Evolutionary conservation across 352 stramenopile genomes (phyloP).

Genomic region (Pythium apleroticum): DNA sequence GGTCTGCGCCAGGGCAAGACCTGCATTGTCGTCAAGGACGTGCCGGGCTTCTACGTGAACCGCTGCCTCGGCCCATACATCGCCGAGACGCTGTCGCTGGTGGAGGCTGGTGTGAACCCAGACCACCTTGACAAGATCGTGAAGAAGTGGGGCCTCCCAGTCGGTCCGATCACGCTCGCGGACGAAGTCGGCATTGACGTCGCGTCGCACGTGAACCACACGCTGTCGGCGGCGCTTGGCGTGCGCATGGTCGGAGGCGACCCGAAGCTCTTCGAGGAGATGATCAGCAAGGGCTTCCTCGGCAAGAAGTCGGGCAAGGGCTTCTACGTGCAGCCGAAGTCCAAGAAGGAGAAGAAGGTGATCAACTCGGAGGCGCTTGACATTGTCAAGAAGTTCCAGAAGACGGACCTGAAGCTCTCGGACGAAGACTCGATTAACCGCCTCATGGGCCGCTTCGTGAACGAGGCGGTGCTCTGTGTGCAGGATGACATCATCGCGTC

Average conservation of each 20-base stretch:
- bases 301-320: slow-evolving; percentile 97
- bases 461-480: slow-evolving; percentile 97
- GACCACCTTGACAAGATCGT: slow-evolving; percentile 95
- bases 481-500: slow-evolving; percentile 97
- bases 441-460: slow-evolving; percentile 95
- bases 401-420: slow-evolving; percentile 72
- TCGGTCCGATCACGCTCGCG: slow-evolving; percentile 96
- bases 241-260: slow-evolving; percentile 93
- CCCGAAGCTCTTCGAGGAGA: slow-evolving; percentile 91
- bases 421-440: slow-evolving; percentile 92
- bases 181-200: slow-evolving; percentile 99
- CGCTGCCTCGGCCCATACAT: slow-evolving; percentile 96
- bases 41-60: slow-evolving; percentile 99
- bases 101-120: slow-evolving; percentile 90
- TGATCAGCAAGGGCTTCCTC: slow-evolving; percentile 95
- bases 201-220: slow-evolving; percentile 92
- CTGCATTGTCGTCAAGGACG: slow-evolving; percentile 98
- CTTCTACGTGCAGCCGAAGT: slow-evolving; percentile 96
- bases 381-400: slow-evolving; percentile 82
- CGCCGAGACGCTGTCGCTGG: slow-evolving; percentile 88
- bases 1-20: slow-evolving; percentile 98
- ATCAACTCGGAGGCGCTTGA: slow-evolving; percentile 88
- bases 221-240: slow-evolving; percentile 93
- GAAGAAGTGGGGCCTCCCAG: slow-evolving; percentile 96
- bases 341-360: slow-evolving; percentile 90